These are phyloP conservation scores for Atkinsonella texensis DNA, from an alignment of 2,329 filamentous ascomycete species.

Conservation along the genomic window DNA sequence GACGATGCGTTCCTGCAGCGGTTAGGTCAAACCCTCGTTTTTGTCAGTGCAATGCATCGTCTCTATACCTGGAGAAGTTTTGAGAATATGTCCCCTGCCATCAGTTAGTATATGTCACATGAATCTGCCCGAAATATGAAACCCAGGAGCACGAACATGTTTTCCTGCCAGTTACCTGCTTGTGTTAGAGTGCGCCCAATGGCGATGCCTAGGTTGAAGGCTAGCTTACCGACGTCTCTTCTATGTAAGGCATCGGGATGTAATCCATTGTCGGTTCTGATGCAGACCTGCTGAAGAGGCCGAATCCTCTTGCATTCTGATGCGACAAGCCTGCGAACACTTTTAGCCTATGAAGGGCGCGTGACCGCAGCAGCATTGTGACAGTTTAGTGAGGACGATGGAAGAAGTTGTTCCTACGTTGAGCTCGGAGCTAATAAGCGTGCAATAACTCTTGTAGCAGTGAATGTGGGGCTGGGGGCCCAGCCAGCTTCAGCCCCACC, in stretches of 20 bases:
- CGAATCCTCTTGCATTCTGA: slow-evolving; percentile 29
- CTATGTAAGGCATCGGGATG: slow-evolving; percentile 48
- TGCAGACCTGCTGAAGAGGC: slow-evolving; percentile 24
- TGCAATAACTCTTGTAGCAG: background rate
- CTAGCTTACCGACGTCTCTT: slow-evolving; percentile 27
- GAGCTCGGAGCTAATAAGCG: background rate
- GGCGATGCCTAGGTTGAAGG: background rate
- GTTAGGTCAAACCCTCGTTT: slow-evolving; percentile 8
- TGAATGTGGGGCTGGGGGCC: background rate
- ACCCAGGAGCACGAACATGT: slow-evolving; percentile 47
- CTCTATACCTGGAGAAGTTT: slow-evolving; percentile 56
- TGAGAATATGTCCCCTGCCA: slow-evolving; percentile 70
- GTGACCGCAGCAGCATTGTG: slow-evolving; percentile 21
- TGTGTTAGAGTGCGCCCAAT: slow-evolving; percentile 14
- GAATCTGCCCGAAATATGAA: background rate
- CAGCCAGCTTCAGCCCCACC: slow-evolving; percentile 1
- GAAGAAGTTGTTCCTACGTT: background rate
- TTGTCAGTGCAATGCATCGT: background rate
- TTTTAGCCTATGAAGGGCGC: slow-evolving; percentile 19
- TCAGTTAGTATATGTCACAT: slow-evolving; percentile 9
- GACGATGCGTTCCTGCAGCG: slow-evolving; percentile 69
- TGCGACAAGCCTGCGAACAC: slow-evolving; percentile 16
- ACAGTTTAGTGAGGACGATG: slow-evolving; percentile 2
- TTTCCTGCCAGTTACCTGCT: slow-evolving; percentile 61
- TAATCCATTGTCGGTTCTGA: slow-evolving; percentile 21